Evolutionary conservation across 768 basidiomycete genomes (phyloP), one percentile per base, ranked within the genome.

Genomic region (Leucogyrophana mollusca): DNA sequence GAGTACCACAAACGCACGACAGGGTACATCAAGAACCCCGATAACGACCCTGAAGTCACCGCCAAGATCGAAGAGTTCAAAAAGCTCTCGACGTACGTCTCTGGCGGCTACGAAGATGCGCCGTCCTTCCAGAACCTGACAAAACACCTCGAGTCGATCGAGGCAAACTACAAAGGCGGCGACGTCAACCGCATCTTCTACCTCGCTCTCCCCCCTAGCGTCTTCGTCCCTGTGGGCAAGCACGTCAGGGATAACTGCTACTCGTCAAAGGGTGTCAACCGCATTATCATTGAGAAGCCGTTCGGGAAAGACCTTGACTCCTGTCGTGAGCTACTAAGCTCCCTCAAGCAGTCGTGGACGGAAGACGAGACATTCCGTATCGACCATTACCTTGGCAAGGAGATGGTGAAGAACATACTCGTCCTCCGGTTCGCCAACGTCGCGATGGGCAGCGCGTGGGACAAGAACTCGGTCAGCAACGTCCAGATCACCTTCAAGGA

Each of bases 401-500:
- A 99, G 79, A 98, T 99, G 95, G 91, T 97, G 62, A 99, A 99
- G 78, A 99, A 98, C 68, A 66, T 99, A 45, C 87, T 98, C 52
- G 91, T 97, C 22, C 74, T 97, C 43, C 85, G 95, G 25, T 99
- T 99, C 59, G 95, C 92, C 52, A 99, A 99, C 69, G 71, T 94
- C 54, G 89, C 94, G 20, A 68, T 96, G 74, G 83, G 82, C 53
- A 83, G 90, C 22, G 79, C 82, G 32, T 96, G 94, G 91, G 94
- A 98, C 73, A 95, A 91, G 69, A 92, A 94, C 67, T 91, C 83
- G 50, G 87, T 99, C 73, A 84, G 81, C 70, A 98, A 94, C 61
- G 93, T 99, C 25, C 96, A 99, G 68, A 96, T 98, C 70, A 96
- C 94, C 13, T 97, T 98, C 82, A 98, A 98, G 74, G 96, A 98